phyloP scores from a whole-genome alignment of 805 yeast species.

The Metschnikowia santaceciliae region DNA sequence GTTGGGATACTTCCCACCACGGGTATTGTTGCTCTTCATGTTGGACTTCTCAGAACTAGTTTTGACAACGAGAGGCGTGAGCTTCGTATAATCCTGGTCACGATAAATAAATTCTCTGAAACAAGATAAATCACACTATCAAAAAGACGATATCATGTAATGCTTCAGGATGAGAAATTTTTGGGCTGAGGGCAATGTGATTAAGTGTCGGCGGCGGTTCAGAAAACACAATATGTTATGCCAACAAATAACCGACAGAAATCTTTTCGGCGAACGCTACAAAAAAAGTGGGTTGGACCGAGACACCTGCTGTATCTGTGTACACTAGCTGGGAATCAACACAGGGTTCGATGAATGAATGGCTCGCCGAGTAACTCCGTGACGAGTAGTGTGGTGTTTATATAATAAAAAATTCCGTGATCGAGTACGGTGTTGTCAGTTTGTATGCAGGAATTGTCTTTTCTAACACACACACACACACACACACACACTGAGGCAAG shows the following conservation, averaged over 20 bases:
- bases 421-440: neutral
- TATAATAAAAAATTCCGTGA: constrained; percentile 1
- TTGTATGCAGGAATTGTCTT: neutral
- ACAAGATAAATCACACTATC: neutral
- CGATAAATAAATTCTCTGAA: neutral
- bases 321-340: neutral
- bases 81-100: neutral
- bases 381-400: neutral
- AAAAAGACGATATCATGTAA: neutral
- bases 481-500: neutral
- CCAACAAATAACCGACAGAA: neutral
- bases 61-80: neutral
- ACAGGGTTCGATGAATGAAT: neutral
- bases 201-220: neutral
- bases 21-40: constrained; percentile 10
- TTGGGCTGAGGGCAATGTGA: neutral
- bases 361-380: constrained; percentile 4
- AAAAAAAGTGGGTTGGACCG: neutral
- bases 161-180: neutral
- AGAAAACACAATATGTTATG: neutral
- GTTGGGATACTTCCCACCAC: constrained; percentile 10
- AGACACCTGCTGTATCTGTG: neutral
- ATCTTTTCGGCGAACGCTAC: neutral
- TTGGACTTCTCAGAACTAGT: neutral
- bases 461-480: neutral